Base-by-base conservation (phyloP, 352 stramenopile species). In the Pilasporangium apinafurcum region DNA sequence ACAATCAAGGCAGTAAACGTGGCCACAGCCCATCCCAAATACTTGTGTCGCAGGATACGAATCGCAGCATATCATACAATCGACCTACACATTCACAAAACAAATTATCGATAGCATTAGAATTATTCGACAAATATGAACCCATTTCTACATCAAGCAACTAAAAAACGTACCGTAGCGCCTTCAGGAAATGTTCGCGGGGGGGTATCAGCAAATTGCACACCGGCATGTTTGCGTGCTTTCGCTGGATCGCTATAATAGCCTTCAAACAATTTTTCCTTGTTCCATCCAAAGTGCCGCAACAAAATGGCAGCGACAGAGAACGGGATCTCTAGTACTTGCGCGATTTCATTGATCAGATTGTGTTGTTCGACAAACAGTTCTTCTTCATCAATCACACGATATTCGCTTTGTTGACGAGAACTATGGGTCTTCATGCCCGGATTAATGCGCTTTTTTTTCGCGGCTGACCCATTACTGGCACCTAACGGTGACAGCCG, bases 61-160 rank as follows among this genome's bases (percentile, higher is more conserved):
- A 47, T 98, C 88, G 65, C 85, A 97, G 69, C 96, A 99, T 65
- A 99, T 99, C 30, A 88, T 68, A 64, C 81, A 93, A 33, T 86
- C 69, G 36, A 86, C 50, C 77, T 91, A 39, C 16, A 4, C 27
- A 41, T 30, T 34, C 22, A 21, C 33, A 18, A 7, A 25, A 26
- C 25, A 38, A 12, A 20, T 8, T 7, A 37, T 26, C n/a, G 17
- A 27, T 25, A 8, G 29, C 22, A 14, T 8, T 35, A 18, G 26
- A 29, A 30, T 13, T 37, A 5, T n/a, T n/a, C n/a, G n/a, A n/a
- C n/a, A n/a, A n/a, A n/a, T n/a, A n/a, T n/a, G n/a, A n/a, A n/a
- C n/a, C n/a, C n/a, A n/a, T n/a, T n/a, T n/a, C n/a, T n/a, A n/a
- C n/a, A n/a, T 18, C 30, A 10, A 14, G 13, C 26, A 5, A 46